Evolutionary conservation across 129 eudicot species (phyloP).

Genomic region (Tagetes erecta): DNA sequence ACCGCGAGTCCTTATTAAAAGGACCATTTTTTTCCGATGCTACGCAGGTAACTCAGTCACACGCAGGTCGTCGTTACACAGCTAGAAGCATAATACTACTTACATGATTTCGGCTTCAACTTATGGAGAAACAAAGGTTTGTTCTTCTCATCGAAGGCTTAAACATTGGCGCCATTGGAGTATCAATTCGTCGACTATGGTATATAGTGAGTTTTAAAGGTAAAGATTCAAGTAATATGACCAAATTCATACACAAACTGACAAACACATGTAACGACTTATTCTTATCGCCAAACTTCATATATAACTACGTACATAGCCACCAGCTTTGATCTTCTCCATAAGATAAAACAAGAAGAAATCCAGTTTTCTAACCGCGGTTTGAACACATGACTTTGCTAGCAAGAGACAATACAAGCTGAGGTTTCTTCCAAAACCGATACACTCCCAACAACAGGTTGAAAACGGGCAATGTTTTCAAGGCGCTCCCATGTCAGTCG

Average conservation of each 20-base stretch:
- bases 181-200: not conserved
- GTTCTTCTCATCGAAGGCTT: not conserved
- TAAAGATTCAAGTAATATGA: slow-evolving; percentile 11
- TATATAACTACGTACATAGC: slow-evolving; percentile 4
- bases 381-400: slow-evolving; percentile 9
- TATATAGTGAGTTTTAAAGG: not conserved
- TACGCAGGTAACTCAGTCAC: too few relatives aligned
- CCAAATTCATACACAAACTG: slow-evolving; percentile 16
- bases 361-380: slow-evolving; percentile 3
- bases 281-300: slow-evolving; percentile 15
- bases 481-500: slow-evolving; percentile 58
- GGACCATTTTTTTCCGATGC: too few relatives aligned
- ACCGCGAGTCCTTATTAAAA: too few relatives aligned
- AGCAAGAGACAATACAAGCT: slow-evolving; percentile 45
- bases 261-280: not conserved
- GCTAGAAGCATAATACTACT: too few relatives aligned
- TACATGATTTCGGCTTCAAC: too few relatives aligned
- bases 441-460: slow-evolving; percentile 2
- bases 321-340: slow-evolving; percentile 24
- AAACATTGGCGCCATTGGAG: not conserved
- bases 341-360: slow-evolving; percentile 16
- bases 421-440: slow-evolving; percentile 29
- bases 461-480: slow-evolving; percentile 31
- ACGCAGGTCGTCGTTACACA: too few relatives aligned
- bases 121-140: too few relatives aligned